Base-by-base conservation (phyloP, 78 protist genomes). In the Dictyostelium intermedium region DNA sequence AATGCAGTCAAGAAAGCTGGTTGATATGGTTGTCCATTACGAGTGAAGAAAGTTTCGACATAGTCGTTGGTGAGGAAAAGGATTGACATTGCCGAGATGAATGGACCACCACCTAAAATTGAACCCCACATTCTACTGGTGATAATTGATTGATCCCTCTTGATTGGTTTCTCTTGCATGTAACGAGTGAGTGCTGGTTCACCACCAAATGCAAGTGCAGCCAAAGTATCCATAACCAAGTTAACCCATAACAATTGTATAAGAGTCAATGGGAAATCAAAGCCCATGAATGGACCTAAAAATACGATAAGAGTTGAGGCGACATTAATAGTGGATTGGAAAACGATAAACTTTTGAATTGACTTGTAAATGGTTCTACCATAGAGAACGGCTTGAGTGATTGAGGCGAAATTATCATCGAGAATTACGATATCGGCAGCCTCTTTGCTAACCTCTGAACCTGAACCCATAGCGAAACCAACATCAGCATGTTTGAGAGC, bases 181-280 rank as follows among this genome's bases (percentile, higher is more conserved):
- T 95, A 94, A 53, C 96, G 80, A 5, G 53, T 78, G 70, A 73
- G 84, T 32, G 99, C 98, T 53, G 97, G 96, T 77, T 98, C 99
- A 73, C 97, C 97, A 43, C 97, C 98, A 32, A 98, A 83, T 32
- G 99, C 98, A 13, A 98, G 56, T n/a, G 99, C 99, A 0, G 98
- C 99, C 11, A 98, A 27, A 5, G 98, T 97, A 85, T 97, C 98
- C 98, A 98, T 98, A 45, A 98, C 97, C 20, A 97, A 70, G 47
- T 98, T 98, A 45, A 97, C 99, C 99, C 99, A 98, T n/a, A 98
- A 69, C 23, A 98, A 82, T 72, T 98, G 99, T 13, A 97, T 91
- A 23, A 96, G 63, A 6, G 97, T 97, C 13, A 98, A 61, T 30
- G 99, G 99, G 77, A 84, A 85, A 72, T 92, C 95, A 50, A 80